Evolutionary conservation across 495 filamentous ascomycete genomes (phyloP).

Genomic region (Alectoria sarmentosa): DNA sequence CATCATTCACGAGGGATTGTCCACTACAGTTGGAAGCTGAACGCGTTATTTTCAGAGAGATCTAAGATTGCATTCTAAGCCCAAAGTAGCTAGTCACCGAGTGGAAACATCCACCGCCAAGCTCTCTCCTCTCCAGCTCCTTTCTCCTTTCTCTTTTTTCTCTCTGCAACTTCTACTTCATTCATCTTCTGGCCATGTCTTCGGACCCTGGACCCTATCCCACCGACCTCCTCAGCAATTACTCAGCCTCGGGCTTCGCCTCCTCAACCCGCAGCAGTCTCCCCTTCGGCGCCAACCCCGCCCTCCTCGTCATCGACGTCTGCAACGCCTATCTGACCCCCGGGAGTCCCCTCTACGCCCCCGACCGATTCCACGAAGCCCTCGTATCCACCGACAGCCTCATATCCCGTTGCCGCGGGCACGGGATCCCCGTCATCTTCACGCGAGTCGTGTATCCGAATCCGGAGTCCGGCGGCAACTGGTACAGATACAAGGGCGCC

Average conservation of each 20-base stretch:
- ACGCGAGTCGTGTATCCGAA: conserved; percentile 9
- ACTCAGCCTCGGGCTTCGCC: conserved; percentile 9
- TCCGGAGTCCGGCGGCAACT: conserved; percentile 10
- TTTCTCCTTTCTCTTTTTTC: background rate
- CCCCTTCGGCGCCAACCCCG: conserved; percentile 5
- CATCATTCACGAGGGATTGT: background rate
- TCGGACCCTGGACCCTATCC: background rate
- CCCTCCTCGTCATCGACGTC: conserved; percentile 8
- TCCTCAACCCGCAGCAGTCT: background rate
- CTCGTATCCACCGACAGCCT: background rate
- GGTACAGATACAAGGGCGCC: conserved; percentile 9
- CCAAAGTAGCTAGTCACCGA: background rate
- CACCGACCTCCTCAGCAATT: background rate
- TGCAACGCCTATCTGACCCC: conserved; percentile 17
- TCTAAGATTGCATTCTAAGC: no score
- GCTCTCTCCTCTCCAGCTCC: background rate
- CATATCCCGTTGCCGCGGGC: background rate
- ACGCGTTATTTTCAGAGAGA: no score
- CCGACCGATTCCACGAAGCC: conserved; percentile 1
- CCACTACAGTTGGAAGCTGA: no score
- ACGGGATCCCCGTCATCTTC: conserved; percentile 1
- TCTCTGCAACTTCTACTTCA: no score
- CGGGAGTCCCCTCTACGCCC: conserved; percentile 4
- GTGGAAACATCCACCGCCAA: background rate
- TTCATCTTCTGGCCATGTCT: background rate